These are phyloP conservation scores for Zymoseptoria brevis DNA, from an alignment of 2,329 filamentous ascomycete species.

Conservation along the genomic window DNA sequence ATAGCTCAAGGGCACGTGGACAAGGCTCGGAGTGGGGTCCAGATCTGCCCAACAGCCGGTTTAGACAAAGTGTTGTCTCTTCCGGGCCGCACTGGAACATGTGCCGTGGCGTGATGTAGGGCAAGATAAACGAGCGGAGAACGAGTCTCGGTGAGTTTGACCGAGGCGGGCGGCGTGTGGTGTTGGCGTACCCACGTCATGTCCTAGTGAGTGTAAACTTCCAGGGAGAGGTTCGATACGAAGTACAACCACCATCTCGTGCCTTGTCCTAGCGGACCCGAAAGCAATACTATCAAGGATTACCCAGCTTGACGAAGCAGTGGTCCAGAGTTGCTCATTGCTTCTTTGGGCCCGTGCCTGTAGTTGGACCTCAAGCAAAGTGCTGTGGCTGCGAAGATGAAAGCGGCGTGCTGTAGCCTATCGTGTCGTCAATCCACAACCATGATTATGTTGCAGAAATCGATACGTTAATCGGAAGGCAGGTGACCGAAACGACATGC, in stretches of 20 bases:
- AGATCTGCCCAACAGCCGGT: background rate
- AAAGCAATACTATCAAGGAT: background rate
- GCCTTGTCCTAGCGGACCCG: background rate
- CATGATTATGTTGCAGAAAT: background rate
- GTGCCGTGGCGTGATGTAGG: background rate
- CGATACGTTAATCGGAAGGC: background rate
- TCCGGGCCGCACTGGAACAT: background rate
- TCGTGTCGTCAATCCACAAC: background rate
- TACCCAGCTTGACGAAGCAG: background rate
- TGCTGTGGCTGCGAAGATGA: background rate
- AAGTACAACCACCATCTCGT: background rate
- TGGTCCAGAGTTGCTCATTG: background rate
- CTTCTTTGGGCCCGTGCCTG: background rate
- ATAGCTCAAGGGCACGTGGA: background rate
- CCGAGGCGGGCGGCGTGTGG: background rate
- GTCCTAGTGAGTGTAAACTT: background rate
- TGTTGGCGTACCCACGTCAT: background rate
- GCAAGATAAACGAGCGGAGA: background rate
- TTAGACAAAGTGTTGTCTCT: background rate
- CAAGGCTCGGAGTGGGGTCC: background rate
- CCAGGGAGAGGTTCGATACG: background rate
- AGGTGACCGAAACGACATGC: background rate
- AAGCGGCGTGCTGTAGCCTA: background rate
- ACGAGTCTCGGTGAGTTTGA: background rate
- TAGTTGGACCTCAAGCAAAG: background rate